These are phyloP conservation scores for Salix koriyanagi DNA, from an alignment of 345 rosid species.

Conservation along the genomic window DNA sequence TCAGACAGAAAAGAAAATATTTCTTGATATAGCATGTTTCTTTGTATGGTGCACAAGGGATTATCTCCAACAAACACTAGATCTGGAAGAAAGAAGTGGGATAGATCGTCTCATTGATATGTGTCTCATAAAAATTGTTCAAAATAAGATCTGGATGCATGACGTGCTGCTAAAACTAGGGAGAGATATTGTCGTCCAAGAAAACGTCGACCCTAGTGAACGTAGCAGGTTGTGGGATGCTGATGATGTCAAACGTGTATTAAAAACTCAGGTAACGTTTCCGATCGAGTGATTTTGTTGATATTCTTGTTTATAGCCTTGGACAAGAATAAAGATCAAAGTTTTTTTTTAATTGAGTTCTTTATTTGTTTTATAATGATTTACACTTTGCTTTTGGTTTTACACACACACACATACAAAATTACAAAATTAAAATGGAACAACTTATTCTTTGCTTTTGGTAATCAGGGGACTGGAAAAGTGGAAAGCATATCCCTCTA, in stretches of 20 bases:
- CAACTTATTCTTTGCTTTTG: too few species aligned
- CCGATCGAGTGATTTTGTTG: too few species aligned
- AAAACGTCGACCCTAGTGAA: not conserved
- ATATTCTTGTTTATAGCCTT: too few species aligned
- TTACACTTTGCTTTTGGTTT: too few species aligned
- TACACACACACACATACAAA: too few species aligned
- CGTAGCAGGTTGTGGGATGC: not conserved
- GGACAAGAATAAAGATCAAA: too few species aligned
- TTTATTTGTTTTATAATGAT: too few species aligned
- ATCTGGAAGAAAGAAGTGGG: not conserved
- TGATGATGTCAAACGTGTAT: too few species aligned
- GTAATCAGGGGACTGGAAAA: not conserved
- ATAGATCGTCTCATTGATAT: not conserved
- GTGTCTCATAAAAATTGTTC: not conserved
- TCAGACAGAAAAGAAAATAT: not conserved
- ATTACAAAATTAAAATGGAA: too few species aligned
- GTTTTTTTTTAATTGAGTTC: too few species aligned
- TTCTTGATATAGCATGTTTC: constrained; percentile 17
- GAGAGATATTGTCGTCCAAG: not conserved
- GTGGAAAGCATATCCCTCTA: not conserved
- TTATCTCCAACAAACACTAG: not conserved
- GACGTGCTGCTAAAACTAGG: constrained; percentile 1
- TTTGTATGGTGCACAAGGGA: not conserved
- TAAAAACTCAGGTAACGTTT: too few species aligned
- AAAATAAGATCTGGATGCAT: not conserved